Evolutionary conservation across 768 basidiomycete species (phyloP).

Genomic region (Auricularia auricula-judae): DNA sequence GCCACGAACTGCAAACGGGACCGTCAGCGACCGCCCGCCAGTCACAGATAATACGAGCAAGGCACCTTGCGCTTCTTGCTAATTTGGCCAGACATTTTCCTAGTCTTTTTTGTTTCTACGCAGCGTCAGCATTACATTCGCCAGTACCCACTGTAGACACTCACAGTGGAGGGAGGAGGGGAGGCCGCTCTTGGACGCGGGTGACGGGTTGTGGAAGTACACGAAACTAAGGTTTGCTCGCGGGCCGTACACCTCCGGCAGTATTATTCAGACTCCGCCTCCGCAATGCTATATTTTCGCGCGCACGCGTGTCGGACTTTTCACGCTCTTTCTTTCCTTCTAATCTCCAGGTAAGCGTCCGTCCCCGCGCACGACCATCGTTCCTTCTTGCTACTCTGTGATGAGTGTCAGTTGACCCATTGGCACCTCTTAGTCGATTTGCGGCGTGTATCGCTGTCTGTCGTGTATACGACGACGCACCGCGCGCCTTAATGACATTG

Average conservation of each 20-base stretch:
- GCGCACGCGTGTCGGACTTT: not conserved
- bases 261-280: constrained; percentile 2
- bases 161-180: not conserved
- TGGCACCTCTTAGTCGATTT: constrained; percentile 94
- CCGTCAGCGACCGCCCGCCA: not conserved
- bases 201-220: not conserved
- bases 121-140: constrained; percentile 6
- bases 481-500: constrained; percentile 54
- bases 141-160: constrained; percentile 1
- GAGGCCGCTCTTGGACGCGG: not conserved
- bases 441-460: not conserved
- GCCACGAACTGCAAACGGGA: constrained; percentile 56
- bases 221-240: constrained; percentile 3
- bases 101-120: not conserved
- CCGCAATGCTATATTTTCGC: not conserved
- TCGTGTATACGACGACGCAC: constrained; percentile 13
- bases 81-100: constrained; percentile 71
- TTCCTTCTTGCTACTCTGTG: constrained; percentile 26
- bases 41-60: not conserved
- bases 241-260: constrained; percentile 2
- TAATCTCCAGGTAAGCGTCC: constrained; percentile 7
- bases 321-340: constrained; percentile 12
- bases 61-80: constrained; percentile 85
- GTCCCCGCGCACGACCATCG: not conserved
- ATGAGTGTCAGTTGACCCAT: constrained; percentile 72